phyloP scores from a whole-genome alignment of 2,329 filamentous ascomycete genomes.

The Xylariomycetidae sp. region DNA sequence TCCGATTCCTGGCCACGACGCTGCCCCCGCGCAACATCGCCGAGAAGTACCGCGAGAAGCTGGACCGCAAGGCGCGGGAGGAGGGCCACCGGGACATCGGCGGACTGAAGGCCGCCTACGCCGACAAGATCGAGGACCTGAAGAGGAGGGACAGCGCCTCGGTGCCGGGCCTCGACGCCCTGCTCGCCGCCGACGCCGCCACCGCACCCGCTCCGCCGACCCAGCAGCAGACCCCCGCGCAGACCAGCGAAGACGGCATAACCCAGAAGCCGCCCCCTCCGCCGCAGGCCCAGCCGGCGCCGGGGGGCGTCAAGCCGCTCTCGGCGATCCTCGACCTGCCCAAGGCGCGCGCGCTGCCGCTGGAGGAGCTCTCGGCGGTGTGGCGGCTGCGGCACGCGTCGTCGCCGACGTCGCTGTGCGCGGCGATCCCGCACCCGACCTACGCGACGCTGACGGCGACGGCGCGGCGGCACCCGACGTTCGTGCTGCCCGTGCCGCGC shows the following conservation, averaged over 20 bases:
- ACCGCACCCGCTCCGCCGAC: conserved; percentile 25
- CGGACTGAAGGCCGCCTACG: conserved; percentile 76
- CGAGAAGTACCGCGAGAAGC: conserved; percentile 84
- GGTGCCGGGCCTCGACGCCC: conserved; percentile 31
- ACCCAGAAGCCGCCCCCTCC: conserved; percentile 10
- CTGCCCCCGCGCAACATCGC: conserved; percentile 61
- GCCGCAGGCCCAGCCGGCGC: conserved; percentile 6
- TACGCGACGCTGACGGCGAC: conserved; percentile 68
- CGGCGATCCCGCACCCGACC: conserved; percentile 68
- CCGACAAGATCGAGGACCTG: conserved; percentile 72
- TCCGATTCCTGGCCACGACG: conserved; percentile 83
- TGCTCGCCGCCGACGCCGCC: conserved; percentile 24
- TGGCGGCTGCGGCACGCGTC: conserved; percentile 85
- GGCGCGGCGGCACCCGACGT: conserved; percentile 75
- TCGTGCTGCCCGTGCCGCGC: conserved; percentile 82
- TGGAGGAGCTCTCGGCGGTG: conserved; percentile 77
- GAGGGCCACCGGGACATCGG: conserved; percentile 67
- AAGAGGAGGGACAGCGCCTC: conserved; percentile 61
- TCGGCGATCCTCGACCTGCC: conserved; percentile 66
- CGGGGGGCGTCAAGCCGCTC: conserved; percentile 39
- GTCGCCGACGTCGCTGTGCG: conserved; percentile 74
- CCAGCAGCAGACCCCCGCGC: conserved; percentile 29
- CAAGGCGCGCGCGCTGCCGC: conserved; percentile 68
- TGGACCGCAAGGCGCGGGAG: conserved; percentile 73
- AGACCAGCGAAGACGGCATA: conserved; percentile 23